Base-by-base conservation (phyloP, 2,329 filamentous ascomycete species). In the Thyridium curvatum region DNA sequence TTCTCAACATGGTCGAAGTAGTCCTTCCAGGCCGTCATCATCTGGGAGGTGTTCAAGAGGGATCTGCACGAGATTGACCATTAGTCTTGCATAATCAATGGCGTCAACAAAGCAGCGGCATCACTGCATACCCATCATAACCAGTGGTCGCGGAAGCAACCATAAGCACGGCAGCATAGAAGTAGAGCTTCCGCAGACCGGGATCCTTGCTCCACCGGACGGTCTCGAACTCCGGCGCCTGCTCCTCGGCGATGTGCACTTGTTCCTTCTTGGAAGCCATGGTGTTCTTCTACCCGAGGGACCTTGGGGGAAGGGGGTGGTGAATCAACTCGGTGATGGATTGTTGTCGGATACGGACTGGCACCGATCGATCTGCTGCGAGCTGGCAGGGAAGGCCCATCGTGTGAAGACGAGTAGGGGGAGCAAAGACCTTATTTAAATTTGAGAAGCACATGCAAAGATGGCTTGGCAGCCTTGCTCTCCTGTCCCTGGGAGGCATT, bases 1-100 rank as follows among this genome's bases (percentile, higher is more conserved):
- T 41, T 47, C 52, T 65, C 46, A 10, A 26, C 21, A 26, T 56
- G 51, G 29, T 66, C 55, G 56, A 78, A 78, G 58, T 66, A 74
- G 3, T 51, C 46, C 46, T 70, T 65, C 72, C 73, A 79, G n/a
- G 56, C 56, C 42, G 71, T 60, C 50, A 79, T 73, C 55, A 75
- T 69, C 60, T 78, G 73, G 3, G 71, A 74, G 8, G 72, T 76
- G 56, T 79, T 79, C 53, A 77, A 62, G 44, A 77, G 61, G 68
- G 74, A 72, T 40, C 75, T 50, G 55, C 65, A 61, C 32, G 18
- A 32, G 21, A 26, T 26, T 26, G 6, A 9, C 21, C 21, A 26
- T 26, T 26, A 26, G 21, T 26, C 21, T 26, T 26, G 21, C 21
- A 26, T 9, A 5, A 26, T 26, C 9, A 6, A 9, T 6, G 21